Base-by-base conservation (phyloP, 2,329 filamentous ascomycete genomes). In the Colletotrichum abscissum region DNA sequence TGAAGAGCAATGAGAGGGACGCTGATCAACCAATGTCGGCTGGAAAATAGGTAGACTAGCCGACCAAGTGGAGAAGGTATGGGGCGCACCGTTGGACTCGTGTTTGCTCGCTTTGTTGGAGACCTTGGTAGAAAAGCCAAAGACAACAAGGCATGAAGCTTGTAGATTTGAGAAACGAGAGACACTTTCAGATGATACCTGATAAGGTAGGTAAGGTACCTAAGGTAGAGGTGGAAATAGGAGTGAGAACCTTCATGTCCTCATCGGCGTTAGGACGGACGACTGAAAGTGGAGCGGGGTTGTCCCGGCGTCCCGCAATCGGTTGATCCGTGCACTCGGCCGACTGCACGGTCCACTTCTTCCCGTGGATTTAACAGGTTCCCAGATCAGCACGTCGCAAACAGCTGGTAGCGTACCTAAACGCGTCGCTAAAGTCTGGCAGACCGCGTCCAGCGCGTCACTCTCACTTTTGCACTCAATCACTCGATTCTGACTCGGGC, bases 371-470 rank as follows among this genome's bases (percentile, higher is more conserved):
- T 19, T 49, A 49, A 14, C 22, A 52, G 55, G 35, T 52, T 63
- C 33, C 28, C 62, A 19, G 49, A 35, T 12, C 49, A 55, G 62
- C 28, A 24, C 62, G 49, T 52, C 46, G 49, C 54, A 33, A 49
- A 64, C 26, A 63, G 28, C 16, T 28, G 49, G 63, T 59, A 49
- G 42, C 67, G 67, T 42, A 63, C 66, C 63, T 16, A 66, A 69
- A 46, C 66, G 49, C 62, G 62, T 64, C 54, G 42, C 42, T 49
- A 49, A 49, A 49, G 42, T 49, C 60, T 63, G 26, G 33, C 46
- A 63, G 42, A 63, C 22, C 63, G 63, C 63, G 63, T 65, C 30
- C 30, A 42, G 30, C 67, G 67, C 67, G 54, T 62, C 67, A 66
- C n/a, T 49, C 28, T 42, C 54, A 54, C 63, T 67, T 67, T 46